A percentile compares a stretch with the other conserved stretches of the same genome.
Conservation (phyloP, 345 rosid genomes). For the Xanthoceras sorbifolium region DNA sequence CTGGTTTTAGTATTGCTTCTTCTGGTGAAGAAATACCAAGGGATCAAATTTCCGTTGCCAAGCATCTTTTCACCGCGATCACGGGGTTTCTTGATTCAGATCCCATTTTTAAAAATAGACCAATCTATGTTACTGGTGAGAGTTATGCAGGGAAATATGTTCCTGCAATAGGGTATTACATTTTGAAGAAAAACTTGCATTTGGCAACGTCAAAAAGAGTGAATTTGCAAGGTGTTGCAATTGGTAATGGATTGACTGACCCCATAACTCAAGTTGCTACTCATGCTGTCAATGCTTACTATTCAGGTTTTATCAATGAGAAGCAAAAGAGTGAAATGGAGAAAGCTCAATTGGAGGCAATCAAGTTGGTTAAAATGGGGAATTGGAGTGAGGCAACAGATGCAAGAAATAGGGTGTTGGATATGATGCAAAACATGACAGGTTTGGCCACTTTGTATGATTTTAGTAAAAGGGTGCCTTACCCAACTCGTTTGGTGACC, state of each 20-base stretch:
- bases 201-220: conserved; percentile 33
- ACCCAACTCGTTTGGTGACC: conserved; percentile 43
- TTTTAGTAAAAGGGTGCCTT: conserved; percentile 45
- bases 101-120: conserved; percentile 47
- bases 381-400: conserved; percentile 69
- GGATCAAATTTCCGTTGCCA: conserved; percentile 54
- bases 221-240: conserved; percentile 67
- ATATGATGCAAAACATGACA: conserved; percentile 54
- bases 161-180: conserved; percentile 76
- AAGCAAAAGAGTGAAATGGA: conserved; percentile 61
- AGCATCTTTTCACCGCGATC: conserved; percentile 66
- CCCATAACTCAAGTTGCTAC: conserved; percentile 58
- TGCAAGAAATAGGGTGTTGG: conserved; percentile 45
- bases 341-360: conserved; percentile 47
- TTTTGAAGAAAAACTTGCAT: conserved; percentile 45
- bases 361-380: conserved; percentile 36
- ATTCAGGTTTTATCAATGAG: conserved; percentile 63
- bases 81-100: conserved; percentile 48
- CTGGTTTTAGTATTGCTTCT: conserved; percentile 79
- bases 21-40: conserved; percentile 55
- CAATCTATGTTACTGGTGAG: conserved; percentile 71
- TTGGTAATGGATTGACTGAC: conserved; percentile 82
- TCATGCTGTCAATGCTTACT: conserved; percentile 60
- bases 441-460: conserved; percentile 75
- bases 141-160: conserved; percentile 86